Evolutionary conservation across 73 alveolate genomes (phyloP).

Genomic region (Uronychia setigera): DNA sequence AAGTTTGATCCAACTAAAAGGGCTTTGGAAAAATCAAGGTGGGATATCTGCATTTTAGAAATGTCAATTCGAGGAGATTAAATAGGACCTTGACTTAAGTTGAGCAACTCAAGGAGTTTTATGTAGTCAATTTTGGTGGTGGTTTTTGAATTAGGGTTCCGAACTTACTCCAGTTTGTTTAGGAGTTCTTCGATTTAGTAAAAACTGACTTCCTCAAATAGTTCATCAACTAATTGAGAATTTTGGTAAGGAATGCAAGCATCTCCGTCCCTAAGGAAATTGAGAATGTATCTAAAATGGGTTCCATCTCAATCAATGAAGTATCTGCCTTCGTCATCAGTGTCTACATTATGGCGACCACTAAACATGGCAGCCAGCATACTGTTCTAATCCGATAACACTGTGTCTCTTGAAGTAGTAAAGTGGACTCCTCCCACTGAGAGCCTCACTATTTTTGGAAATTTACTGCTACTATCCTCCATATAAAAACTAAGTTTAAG

Average conservation of each 20-base stretch:
- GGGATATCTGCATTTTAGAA: constrained; percentile 22
- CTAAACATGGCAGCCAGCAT: constrained; percentile 74
- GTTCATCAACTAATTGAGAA: constrained; percentile 55
- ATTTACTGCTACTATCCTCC: constrained; percentile 12
- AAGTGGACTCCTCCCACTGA: constrained; percentile 70
- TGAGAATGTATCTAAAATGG: constrained; percentile 66
- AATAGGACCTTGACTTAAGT: constrained; percentile 47
- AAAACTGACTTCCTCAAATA: constrained; percentile 60
- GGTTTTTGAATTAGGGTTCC: not conserved
- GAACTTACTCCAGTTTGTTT: constrained; percentile 12
- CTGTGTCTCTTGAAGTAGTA: constrained; percentile 55
- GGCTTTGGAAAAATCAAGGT: constrained; percentile 40
- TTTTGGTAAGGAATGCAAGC: constrained; percentile 55
- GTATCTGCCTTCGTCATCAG: constrained; percentile 68
- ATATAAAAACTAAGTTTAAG: not conserved
- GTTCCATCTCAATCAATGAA: constrained; percentile 80
- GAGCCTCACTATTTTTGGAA: constrained; percentile 64
- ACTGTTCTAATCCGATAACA: constrained; percentile 25
- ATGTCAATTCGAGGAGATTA: constrained; percentile 62
- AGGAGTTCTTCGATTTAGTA: constrained; percentile 59
- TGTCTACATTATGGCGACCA: constrained; percentile 63
- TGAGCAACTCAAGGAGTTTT: constrained; percentile 53
- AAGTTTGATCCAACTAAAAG: constrained; percentile 64
- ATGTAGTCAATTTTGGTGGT: constrained; percentile 39
- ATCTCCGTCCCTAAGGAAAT: constrained; percentile 66